Conservation (phyloP, 202 grass and related monocot genomes). For the Carex sylvatica region DNA sequence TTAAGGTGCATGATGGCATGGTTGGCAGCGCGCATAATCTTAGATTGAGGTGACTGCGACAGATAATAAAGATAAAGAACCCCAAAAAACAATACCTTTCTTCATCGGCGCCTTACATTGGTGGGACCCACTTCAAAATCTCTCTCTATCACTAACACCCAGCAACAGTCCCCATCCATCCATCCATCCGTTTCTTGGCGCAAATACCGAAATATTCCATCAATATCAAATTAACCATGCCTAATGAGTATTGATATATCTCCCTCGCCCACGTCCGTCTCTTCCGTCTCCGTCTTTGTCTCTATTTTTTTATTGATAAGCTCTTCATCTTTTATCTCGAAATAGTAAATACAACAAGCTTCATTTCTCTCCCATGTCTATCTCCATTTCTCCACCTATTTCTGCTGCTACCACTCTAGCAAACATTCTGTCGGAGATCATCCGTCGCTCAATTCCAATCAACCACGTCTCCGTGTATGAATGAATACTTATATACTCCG, state of each 20-base stretch:
- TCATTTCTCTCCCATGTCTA: too few relatives aligned
- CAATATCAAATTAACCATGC: background rate
- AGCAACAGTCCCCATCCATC: background rate
- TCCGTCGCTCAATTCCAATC: too few relatives aligned
- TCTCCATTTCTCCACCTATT: too few relatives aligned
- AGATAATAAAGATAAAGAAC: background rate
- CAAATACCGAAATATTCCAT: conserved; percentile 26
- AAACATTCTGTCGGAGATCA: too few relatives aligned
- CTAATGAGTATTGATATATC: background rate
- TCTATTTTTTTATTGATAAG: too few relatives aligned
- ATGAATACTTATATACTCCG: too few relatives aligned
- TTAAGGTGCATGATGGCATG: background rate
- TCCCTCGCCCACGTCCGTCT: background rate
- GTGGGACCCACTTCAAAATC: conserved; percentile 16
- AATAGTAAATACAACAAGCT: too few relatives aligned
- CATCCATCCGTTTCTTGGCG: conserved; percentile 18
- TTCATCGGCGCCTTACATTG: conserved; percentile 14
- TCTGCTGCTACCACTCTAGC: too few relatives aligned
- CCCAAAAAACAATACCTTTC: background rate
- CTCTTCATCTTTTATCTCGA: too few relatives aligned
- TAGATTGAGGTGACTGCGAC: background rate
- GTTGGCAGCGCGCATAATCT: conserved; percentile 24
- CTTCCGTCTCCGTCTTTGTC: too few relatives aligned
- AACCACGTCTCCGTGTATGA: too few relatives aligned
- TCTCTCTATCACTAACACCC: background rate